Evolutionary conservation across 2,329 filamentous ascomycete genomes (phyloP).

Genomic region (Metarhizium sp.): DNA sequence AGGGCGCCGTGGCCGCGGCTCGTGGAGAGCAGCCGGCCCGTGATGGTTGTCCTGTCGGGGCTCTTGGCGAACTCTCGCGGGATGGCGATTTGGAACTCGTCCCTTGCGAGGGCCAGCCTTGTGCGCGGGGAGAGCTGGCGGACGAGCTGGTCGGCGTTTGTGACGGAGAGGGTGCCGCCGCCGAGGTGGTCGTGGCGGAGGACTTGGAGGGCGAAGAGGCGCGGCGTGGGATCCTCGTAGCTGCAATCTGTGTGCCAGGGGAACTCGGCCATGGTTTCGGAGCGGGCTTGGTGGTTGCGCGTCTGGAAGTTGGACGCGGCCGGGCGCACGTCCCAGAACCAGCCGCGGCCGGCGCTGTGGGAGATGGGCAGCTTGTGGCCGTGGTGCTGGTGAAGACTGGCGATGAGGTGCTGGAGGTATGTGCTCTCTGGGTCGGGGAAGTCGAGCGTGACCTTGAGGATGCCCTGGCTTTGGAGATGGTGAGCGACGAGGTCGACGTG

Average conservation of each 20-base stretch:
- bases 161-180: slow-evolving; percentile 29
- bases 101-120: slow-evolving; percentile 11
- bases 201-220: slow-evolving; percentile 32
- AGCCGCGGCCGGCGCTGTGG: slow-evolving; percentile 30
- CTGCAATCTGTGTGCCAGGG: slow-evolving; percentile 36
- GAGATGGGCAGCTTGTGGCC: slow-evolving; percentile 28
- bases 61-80: slow-evolving; percentile 26
- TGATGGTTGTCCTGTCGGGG: slow-evolving; percentile 8
- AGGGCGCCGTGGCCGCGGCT: slow-evolving; percentile 10
- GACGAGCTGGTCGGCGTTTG: slow-evolving; percentile 21
- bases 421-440: slow-evolving; percentile 23
- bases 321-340: slow-evolving; percentile 35
- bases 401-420: slow-evolving; percentile 25
- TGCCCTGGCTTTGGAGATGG: slow-evolving; percentile 11
- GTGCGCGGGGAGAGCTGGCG: slow-evolving; percentile 16
- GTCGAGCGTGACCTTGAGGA: slow-evolving; percentile 25
- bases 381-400: slow-evolving; percentile 21
- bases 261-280: slow-evolving; percentile 32
- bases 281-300: slow-evolving; percentile 23
- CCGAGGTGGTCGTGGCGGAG: slow-evolving; percentile 29
- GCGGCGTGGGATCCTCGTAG: slow-evolving; percentile 26
- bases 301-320: slow-evolving; percentile 18
- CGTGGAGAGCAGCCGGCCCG: slow-evolving; percentile 13
- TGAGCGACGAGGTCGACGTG: not conserved
- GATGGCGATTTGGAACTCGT: slow-evolving; percentile 22